A percentile compares a stretch with the other conserved stretches of the same genome.
phyloP scores from a whole-genome alignment of 176 grass and related monocot species.

The Themeda triandra region DNA sequence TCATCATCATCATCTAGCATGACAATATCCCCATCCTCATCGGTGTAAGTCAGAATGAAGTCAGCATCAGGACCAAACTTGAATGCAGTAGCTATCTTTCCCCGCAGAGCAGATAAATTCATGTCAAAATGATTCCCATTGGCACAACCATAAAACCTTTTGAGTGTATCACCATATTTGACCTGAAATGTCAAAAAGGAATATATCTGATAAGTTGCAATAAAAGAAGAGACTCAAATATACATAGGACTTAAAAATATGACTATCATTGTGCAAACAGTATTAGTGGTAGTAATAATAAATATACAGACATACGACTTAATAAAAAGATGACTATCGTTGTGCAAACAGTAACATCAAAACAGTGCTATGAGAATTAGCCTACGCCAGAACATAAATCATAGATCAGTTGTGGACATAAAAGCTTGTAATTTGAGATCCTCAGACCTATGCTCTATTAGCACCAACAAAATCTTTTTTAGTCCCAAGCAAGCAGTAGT shows the following conservation, averaged over 20 bases:
- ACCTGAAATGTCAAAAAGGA: slow-evolving; percentile 47
- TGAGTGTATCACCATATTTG: slow-evolving; percentile 78
- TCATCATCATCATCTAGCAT: slow-evolving; percentile 86
- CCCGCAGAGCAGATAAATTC: slow-evolving; percentile 48
- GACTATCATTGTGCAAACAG: neutral
- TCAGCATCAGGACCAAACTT: slow-evolving; percentile 57
- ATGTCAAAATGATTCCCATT: slow-evolving; percentile 32
- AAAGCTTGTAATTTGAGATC: neutral
- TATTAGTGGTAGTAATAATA: neutral
- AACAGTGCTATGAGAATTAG: neutral
- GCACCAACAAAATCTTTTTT: neutral
- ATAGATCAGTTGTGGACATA: neutral
- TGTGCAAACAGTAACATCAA: neutral
- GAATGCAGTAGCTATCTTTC: slow-evolving; percentile 67
- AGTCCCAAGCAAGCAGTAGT: neutral
- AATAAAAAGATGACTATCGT: neutral
- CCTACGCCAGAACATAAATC: neutral
- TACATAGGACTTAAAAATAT: neutral
- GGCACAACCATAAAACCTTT: slow-evolving; percentile 58
- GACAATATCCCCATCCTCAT: slow-evolving; percentile 79
- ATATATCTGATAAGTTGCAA: neutral
- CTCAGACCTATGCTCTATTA: neutral
- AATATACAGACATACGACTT: neutral
- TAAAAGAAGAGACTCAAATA: neutral
- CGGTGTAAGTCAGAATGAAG: slow-evolving; percentile 68